Percentiles rank a stretch among this genome's conserved stretches.
Conservation (phyloP, 1,284 basidiomycete genomes). For the Puccinia hordei region DNA sequence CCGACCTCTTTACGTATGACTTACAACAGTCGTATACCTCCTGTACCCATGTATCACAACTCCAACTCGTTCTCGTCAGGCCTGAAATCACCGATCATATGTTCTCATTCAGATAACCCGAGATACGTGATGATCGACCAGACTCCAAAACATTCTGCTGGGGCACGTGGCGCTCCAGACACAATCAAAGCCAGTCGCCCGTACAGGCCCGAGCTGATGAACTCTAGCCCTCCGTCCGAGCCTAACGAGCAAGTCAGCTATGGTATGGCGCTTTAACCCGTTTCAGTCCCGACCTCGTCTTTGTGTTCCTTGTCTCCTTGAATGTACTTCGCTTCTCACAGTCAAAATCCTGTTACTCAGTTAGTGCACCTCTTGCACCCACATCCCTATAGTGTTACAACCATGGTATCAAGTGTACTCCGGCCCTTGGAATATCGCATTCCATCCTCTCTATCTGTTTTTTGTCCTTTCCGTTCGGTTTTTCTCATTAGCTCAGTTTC, state of each 20-base stretch:
- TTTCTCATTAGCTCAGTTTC: background rate
- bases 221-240: constrained; percentile 18
- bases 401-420: constrained; percentile 10
- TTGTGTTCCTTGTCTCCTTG: background rate
- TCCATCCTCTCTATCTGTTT: background rate
- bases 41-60: constrained; percentile 17
- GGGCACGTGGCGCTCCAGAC: background rate
- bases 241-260: constrained; percentile 39
- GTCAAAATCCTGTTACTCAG: background rate
- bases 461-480: background rate
- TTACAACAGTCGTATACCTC: constrained; percentile 32
- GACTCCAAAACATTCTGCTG: constrained; percentile 11
- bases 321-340: background rate
- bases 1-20: constrained; percentile 30
- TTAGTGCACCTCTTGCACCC: background rate
- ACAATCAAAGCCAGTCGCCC: constrained; percentile 17
- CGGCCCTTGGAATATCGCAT: constrained; percentile 20
- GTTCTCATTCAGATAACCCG: background rate
- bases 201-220: background rate
- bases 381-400: background rate
- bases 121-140: constrained; percentile 34
- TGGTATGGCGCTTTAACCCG: constrained; percentile 40
- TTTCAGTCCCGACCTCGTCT: background rate
- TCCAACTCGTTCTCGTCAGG: background rate
- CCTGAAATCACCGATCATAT: constrained; percentile 20